phyloP scores from a whole-genome alignment of 2,329 filamentous ascomycete species.

The Claviceps monticola region DNA sequence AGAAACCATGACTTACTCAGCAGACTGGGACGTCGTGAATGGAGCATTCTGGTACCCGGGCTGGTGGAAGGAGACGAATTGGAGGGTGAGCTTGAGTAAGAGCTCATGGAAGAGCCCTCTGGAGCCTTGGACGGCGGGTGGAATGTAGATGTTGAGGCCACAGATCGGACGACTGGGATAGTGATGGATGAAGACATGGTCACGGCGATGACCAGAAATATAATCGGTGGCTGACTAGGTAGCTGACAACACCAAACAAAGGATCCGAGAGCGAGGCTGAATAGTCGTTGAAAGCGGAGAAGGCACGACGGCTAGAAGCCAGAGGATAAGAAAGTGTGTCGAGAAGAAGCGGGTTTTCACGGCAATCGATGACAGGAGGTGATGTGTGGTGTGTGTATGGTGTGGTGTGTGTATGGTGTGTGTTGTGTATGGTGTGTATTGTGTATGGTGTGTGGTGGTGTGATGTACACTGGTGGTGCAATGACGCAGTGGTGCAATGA shows the following conservation, averaged over 20 bases:
- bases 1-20: slow-evolving; percentile 30
- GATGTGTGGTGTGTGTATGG: not conserved
- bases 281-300: not conserved
- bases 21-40: slow-evolving; percentile 46
- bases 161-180: slow-evolving; percentile 39
- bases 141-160: slow-evolving; percentile 19
- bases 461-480: not conserved
- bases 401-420: too few relatives aligned
- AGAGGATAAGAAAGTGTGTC: not conserved
- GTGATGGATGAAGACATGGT: slow-evolving; percentile 55
- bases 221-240: not conserved
- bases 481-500: too few relatives aligned
- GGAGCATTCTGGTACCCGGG: slow-evolving; percentile 34
- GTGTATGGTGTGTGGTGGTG: too few relatives aligned
- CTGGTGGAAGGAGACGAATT: slow-evolving; percentile 45
- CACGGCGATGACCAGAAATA: slow-evolving; percentile 6
- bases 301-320: not conserved
- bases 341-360: not conserved
- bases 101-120: slow-evolving; percentile 30
- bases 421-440: too few relatives aligned
- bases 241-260: not conserved
- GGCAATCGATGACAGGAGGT: not conserved
- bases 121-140: slow-evolving; percentile 30
- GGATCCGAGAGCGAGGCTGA: not conserved
- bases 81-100: slow-evolving; percentile 27